Base-by-base conservation (phyloP, 345 rosid genomes). In the Euphorbia lathyris region DNA sequence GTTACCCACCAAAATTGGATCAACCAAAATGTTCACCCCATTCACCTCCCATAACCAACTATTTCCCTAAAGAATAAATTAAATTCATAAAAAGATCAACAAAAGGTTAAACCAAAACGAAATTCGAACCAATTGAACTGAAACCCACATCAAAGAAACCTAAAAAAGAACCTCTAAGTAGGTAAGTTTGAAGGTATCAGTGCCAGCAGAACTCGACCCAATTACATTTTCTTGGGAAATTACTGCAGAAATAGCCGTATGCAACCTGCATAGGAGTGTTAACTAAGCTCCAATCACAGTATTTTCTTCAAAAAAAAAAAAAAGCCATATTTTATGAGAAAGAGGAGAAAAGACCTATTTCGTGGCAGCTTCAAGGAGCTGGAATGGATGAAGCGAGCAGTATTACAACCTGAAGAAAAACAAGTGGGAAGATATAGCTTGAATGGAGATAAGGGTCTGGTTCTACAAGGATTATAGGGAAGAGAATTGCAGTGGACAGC, bases 11-110 rank as follows among this genome's bases (percentile, higher is more conserved):
- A 91, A 74, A 64, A 93, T 91, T 34, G 94, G 96, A 72, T 91
- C 96, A 67, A 91, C 97, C 79, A 91, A 84, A 68, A 87, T 66
- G 71, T 68, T 88, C 70, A 86, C 42, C n/a, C 88, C 96, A 70
- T 80, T 74, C 3, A 86, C 88, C 61, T 89, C 95, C 96, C 98
- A 94, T 68, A 88, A 63, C 95, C 98, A 91, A 83, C 95, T 88
- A 74, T 89, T 91, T 4, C 97, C 97, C 97, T 89, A 72, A 48
- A 73, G 42, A 70, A 58, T 29, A 50, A 64, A 3, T 64, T 45
- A 45, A 43, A 26, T 38, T 11, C 9, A 23, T 14, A 72, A 74
- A 52, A 29, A 16, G 1, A 5, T 71, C 20, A 70, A 50, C 1
- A 32, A 32, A 32, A 32, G 36, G 36, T 32, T 32, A 32, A 32